These are phyloP conservation scores for Salisapilia sapeloensis DNA, from an alignment of 352 stramenopile species.

Conservation along the genomic window DNA sequence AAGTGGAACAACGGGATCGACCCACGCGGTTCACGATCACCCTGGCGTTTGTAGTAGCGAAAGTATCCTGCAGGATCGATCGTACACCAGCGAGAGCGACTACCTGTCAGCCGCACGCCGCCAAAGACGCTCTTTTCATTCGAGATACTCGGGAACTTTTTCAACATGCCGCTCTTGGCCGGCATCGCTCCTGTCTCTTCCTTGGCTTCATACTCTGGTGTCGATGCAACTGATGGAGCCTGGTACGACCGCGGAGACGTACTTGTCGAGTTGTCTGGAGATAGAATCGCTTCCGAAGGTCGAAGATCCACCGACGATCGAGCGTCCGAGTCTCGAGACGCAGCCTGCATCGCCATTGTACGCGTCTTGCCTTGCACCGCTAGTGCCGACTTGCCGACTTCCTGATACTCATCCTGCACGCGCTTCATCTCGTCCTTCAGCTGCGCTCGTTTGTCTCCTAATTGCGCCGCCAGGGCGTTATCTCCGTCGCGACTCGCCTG, in stretches of 20 bases:
- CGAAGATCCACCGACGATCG: too few relatives aligned
- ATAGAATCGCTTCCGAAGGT: too few relatives aligned
- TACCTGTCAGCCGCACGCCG: constrained; percentile 60
- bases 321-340: too few relatives aligned
- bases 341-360: too few relatives aligned
- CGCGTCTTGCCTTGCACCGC: too few relatives aligned
- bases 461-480: constrained; percentile 14
- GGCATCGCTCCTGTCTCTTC: constrained; percentile 11
- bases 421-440: constrained; percentile 64
- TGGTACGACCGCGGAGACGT: too few relatives aligned
- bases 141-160: constrained; percentile 62
- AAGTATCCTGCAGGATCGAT: constrained; percentile 47
- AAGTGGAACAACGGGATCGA: constrained; percentile 43
- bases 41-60: constrained; percentile 66
- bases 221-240: neutral
- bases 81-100: constrained; percentile 55
- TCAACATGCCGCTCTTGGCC: constrained; percentile 27
- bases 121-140: constrained; percentile 64
- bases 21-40: constrained; percentile 53
- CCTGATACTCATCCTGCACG: constrained; percentile 29
- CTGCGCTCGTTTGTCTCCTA: constrained; percentile 33
- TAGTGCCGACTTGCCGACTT: too few relatives aligned
- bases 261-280: too few relatives aligned
- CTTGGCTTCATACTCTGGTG: too few relatives aligned
- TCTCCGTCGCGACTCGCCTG: constrained; percentile 39